phyloP scores from a whole-genome alignment of 169 alveolate species.

The Eimeria tenella region DNA sequence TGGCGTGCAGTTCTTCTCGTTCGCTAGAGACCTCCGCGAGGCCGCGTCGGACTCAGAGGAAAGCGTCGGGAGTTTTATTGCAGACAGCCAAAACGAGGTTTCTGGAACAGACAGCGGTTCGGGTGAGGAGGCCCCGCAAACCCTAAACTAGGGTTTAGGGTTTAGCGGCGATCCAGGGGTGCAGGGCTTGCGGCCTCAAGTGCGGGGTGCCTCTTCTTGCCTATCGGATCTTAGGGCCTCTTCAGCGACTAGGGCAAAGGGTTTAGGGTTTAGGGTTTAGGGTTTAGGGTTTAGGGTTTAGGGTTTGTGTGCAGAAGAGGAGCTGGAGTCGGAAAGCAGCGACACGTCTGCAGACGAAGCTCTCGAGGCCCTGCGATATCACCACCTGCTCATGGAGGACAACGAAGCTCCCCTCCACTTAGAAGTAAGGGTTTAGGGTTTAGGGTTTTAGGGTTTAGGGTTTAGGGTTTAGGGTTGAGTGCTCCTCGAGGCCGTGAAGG shows the following conservation, averaged over 20 bases:
- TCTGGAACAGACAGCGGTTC: not conserved
- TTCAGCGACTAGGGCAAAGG: not conserved
- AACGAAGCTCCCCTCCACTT: not conserved
- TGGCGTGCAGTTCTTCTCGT: not conserved
- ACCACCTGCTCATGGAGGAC: slow-evolving; percentile 14
- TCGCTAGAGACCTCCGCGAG: not conserved
- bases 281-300: not conserved
- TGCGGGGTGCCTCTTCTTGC: too few relatives aligned
- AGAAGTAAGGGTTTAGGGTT: slow-evolving; percentile 38
- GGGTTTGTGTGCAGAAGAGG: slow-evolving; percentile 37
- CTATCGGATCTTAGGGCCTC: too few relatives aligned
- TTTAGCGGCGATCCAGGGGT: not conserved
- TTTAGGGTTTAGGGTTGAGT: too few relatives aligned
- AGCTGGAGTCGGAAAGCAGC: slow-evolving; percentile 20
- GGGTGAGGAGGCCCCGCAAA: not conserved
- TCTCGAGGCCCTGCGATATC: slow-evolving; percentile 18
- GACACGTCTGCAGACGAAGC: slow-evolving; percentile 4
- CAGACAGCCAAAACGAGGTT: not conserved
- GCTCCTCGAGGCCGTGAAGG: too few relatives aligned
- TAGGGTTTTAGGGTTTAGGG: slow-evolving; percentile 9
- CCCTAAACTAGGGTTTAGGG: not conserved
- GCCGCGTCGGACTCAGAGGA: slow-evolving; percentile 33
- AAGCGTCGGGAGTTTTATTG: slow-evolving; percentile 20
- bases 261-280: slow-evolving; percentile 7
- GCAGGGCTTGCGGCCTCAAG: not conserved